phyloP scores from a whole-genome alignment of 805 yeast genomes.

The Candida multigemmis region DNA sequence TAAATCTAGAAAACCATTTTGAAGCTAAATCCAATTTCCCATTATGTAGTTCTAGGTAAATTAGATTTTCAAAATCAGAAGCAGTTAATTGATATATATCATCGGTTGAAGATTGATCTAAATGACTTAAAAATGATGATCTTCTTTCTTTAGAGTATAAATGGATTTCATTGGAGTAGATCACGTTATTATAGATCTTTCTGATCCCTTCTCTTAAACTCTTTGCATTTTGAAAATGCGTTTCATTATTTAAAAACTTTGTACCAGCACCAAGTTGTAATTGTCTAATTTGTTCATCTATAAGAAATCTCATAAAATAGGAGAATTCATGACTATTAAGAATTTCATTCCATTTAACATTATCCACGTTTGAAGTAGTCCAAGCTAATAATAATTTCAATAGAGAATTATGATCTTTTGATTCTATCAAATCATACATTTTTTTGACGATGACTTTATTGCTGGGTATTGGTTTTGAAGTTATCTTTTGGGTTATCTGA shows the following conservation, averaged over 20 bases:
- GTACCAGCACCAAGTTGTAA: slow-evolving; percentile 6
- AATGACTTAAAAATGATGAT: too few species aligned
- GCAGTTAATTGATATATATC: slow-evolving; percentile 9
- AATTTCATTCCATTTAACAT: too few species aligned
- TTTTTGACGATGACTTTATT: slow-evolving; percentile 6
- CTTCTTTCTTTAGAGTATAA: slow-evolving; percentile 11
- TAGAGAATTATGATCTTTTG: slow-evolving; percentile 7
- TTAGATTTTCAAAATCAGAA: slow-evolving; percentile 29
- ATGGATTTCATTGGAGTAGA: slow-evolving; percentile 9
- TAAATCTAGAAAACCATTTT: slow-evolving; percentile 28
- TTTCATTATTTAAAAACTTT: slow-evolving; percentile 3
- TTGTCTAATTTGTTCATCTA: slow-evolving; percentile 10
- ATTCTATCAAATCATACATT: slow-evolving; percentile 7
- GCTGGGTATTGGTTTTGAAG: slow-evolving; percentile 3
- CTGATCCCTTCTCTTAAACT: slow-evolving; percentile 11
- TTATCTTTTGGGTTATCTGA: too few species aligned
- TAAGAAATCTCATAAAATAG: slow-evolving; percentile 9
- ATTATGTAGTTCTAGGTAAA: slow-evolving; percentile 23
- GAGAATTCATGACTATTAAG: slow-evolving; percentile 10
- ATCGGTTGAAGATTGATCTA: too few species aligned
- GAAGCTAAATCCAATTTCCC: slow-evolving; percentile 30
- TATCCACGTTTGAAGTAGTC: slow-evolving; percentile 4
- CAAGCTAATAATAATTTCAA: slow-evolving; percentile 8
- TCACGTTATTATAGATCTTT: slow-evolving; percentile 13
- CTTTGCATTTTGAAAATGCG: slow-evolving; percentile 2